Percentiles rank a stretch among this genome's conserved stretches.
Evolutionary conservation across 352 stramenopile genomes (phyloP).

Genomic region (Thraustochytrium sp.): DNA sequence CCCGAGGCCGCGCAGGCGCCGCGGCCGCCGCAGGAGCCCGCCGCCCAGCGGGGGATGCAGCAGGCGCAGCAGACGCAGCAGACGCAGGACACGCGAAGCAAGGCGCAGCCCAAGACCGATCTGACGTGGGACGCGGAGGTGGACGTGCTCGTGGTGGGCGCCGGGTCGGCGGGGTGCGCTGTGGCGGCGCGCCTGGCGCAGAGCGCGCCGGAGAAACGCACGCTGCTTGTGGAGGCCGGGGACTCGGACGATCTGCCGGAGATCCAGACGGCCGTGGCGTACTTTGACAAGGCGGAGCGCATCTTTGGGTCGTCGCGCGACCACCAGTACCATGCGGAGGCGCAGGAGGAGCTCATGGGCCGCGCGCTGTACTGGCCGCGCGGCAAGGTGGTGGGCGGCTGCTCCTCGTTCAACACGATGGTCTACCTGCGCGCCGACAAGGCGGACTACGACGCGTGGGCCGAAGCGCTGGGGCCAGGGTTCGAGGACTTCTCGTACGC

Average conservation of each 20-base stretch:
- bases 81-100: not conserved
- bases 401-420: conserved; percentile 71
- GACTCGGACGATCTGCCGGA: conserved; percentile 58
- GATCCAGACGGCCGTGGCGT: conserved; percentile 34
- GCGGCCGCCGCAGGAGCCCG: no score
- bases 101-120: not conserved
- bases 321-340: conserved; percentile 8
- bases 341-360: not conserved
- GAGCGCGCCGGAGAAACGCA: conserved; percentile 62
- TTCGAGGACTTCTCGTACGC: not conserved
- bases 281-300: conserved; percentile 29
- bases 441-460: conserved; percentile 61
- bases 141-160: conserved; percentile 86
- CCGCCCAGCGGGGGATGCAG: no score
- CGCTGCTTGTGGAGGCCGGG: conserved; percentile 81
- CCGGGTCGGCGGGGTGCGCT: conserved; percentile 77
- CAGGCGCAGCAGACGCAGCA: no score
- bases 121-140: not conserved
- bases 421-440: conserved; percentile 69
- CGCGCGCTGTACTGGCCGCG: conserved; percentile 46
- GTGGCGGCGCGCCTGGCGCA: conserved; percentile 77
- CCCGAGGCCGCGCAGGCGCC: no score
- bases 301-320: conserved; percentile 27
- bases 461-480: conserved; percentile 56
- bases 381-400: conserved; percentile 72